Base-by-base conservation (phyloP, 805 yeast species). In the Helenozyma rhizophorensis region DNA sequence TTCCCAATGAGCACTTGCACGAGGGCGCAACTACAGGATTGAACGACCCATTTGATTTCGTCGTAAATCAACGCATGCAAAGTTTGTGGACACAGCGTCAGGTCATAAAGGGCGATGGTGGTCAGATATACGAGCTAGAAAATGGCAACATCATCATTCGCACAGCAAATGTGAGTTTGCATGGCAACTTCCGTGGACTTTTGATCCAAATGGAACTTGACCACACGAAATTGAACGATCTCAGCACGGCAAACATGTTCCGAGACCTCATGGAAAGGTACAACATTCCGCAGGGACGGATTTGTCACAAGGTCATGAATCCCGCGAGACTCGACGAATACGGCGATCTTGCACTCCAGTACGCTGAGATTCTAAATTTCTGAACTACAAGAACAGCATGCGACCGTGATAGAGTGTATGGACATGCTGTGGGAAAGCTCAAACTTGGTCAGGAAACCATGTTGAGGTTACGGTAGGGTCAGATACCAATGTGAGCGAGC, bases 61-160 rank as follows among this genome's bases (percentile, higher is more conserved):
- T 84, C 27, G 53, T 80, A 2, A 62, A 62, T 14, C 68, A 69
- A 21, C 80, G 82, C 47, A 54, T 85, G 33, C 82, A 78, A 50
- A 74, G 84, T 42, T 52, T 80, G 31, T 85, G 95, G 95, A 58
- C 67, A 0, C 66, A 74, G 27, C 64, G 85, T 39, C 95, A 85
- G 53, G 64, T 73, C 8, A 70, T 83, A 30, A 73, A 76, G 47
- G 93, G 90, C 1, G 89, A 83, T 39, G 81, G 83, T 8, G 95
- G 95, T 0, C 70, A 71, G 33, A 72, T 75, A 4, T 84, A 80
- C 49, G 72, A 74, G 39, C 48, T 83, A 3, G 71, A 68, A 54
- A 54, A 60, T 28, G 81, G 80, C 11, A 66, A 61, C 24, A 65
- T 79, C 45, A 58, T 63, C 7, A 60, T 85, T 3, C 61, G 86